Evolutionary conservation across 805 yeast genomes (phyloP).

Genomic region (Isabelozyma rhagii): DNA sequence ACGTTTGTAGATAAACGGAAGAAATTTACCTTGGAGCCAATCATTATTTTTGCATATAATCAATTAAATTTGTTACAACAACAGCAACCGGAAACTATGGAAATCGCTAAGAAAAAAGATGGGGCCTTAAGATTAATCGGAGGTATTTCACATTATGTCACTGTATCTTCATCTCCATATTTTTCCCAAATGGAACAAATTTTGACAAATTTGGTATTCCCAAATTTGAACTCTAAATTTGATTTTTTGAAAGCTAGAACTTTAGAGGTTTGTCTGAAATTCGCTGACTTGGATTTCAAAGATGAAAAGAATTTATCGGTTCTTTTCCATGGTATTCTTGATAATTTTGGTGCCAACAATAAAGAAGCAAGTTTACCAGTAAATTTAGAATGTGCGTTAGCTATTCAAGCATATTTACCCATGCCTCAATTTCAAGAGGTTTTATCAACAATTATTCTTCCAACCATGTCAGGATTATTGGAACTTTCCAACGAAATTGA

Average conservation of each 20-base stretch:
- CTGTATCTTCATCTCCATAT: slow-evolving; percentile 54
- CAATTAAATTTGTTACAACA: slow-evolving; percentile 25
- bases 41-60: slow-evolving; percentile 56
- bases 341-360: slow-evolving; percentile 20
- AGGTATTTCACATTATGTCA: slow-evolving; percentile 58
- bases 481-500: slow-evolving; percentile 77
- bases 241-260: slow-evolving; percentile 76
- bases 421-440: slow-evolving; percentile 66
- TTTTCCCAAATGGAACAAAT: slow-evolving; percentile 65
- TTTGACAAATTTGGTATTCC: slow-evolving; percentile 60
- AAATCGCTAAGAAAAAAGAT: slow-evolving; percentile 62
- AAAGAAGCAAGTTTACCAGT: slow-evolving; percentile 56
- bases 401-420: slow-evolving; percentile 74
- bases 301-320: slow-evolving; percentile 17
- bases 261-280: slow-evolving; percentile 61
- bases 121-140: slow-evolving; percentile 80
- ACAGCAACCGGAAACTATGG: slow-evolving; percentile 37
- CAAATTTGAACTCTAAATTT: slow-evolving; percentile 59
- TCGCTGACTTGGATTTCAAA: slow-evolving; percentile 58
- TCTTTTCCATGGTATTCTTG: slow-evolving; percentile 33
- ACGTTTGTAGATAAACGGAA: slow-evolving; percentile 71
- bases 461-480: slow-evolving; percentile 77
- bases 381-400: slow-evolving; percentile 78
- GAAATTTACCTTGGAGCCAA: slow-evolving; percentile 55
- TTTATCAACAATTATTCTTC: slow-evolving; percentile 64